Evolutionary conservation across 495 filamentous ascomycete species (phyloP), one percentile per base, ranked within the genome.

Genomic region (Penicillium mononematosum): DNA sequence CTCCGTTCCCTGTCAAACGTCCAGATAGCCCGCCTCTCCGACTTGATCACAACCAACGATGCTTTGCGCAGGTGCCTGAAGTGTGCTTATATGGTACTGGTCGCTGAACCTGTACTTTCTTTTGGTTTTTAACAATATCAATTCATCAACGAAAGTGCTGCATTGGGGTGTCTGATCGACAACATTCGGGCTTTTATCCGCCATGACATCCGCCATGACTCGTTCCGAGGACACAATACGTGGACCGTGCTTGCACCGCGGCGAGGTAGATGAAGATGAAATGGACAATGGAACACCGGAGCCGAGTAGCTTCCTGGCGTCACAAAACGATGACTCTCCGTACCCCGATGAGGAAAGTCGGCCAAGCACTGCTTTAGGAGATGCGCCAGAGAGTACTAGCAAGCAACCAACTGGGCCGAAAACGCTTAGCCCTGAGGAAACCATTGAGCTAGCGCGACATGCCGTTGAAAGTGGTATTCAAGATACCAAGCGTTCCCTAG

Each of bases 401-500:
- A 70, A 64, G 47, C 62, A 64, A 52, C 38, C 59, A 19, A 50
- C 63, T 27, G 70, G 61, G 4, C 53, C 66, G 19, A 70, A 70
- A 55, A 31, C 67, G 31, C 65, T 78, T 24, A 64, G 69, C 2
- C 69, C 58, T 0, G 77, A 80, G 32, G 79, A 83, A 55, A 80
- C 76, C 2, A 71, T 82, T 45, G 78, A 80, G 27, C 74, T 89
- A 24, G 86, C 85, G 44, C 78, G 80, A 38, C 79, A 85, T 38
- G 83, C 85, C 4, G 87, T 91, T 70, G 81, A 86, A 46, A 80
- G 75, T 66, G 88, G 87, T 5, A 79, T 85, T 19, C 78, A 84
- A 61, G 86, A 88, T 59, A 86, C 84, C 41, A 85, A 88, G 65
- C 84, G 81, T 25, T 85, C 87, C 55, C 78, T 84, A 20, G 83